These are phyloP conservation scores for Colletotrichum sp. DNA, from an alignment of 2,329 filamentous ascomycete species.

Conservation along the genomic window DNA sequence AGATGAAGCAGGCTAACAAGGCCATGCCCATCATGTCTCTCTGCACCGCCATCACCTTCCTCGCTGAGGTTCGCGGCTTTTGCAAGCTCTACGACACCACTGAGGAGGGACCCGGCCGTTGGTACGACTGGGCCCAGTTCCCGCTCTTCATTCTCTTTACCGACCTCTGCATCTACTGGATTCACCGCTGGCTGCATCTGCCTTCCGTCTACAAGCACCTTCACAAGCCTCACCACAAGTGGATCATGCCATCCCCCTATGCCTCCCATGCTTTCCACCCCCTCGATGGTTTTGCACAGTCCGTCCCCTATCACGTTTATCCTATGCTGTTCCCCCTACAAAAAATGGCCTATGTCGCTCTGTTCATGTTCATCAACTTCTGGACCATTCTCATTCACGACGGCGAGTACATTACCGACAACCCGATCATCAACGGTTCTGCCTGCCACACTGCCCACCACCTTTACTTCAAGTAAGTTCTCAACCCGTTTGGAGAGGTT, in stretches of 20 bases:
- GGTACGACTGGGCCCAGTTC: conserved; percentile 85
- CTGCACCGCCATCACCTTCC: conserved; percentile 81
- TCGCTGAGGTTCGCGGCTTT: conserved; percentile 83
- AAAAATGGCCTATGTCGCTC: conserved; percentile 83
- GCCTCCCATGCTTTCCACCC: conserved; percentile 96
- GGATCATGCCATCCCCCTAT: conserved; percentile 97
- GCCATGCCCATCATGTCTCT: conserved; percentile 85
- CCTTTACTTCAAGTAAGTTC: conserved; percentile 40
- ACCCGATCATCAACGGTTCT: conserved; percentile 90
- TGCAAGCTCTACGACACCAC: conserved; percentile 86
- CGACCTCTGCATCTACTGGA: conserved; percentile 90
- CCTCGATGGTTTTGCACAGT: conserved; percentile 87
- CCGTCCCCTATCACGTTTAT: conserved; percentile 90
- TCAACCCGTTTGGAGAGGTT: too few species aligned
- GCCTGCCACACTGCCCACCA: conserved; percentile 88
- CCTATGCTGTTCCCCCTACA: conserved; percentile 92
- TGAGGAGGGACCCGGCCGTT: conserved; percentile 74
- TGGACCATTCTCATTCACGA: conserved; percentile 98
- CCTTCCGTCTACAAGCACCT: conserved; percentile 82
- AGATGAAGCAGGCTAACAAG: conserved; percentile 80
- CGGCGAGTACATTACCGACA: conserved; percentile 91
- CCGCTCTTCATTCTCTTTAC: conserved; percentile 89
- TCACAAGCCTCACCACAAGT: conserved; percentile 99
- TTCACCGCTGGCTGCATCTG: conserved; percentile 86
- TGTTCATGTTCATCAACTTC: conserved; percentile 93